phyloP scores from a whole-genome alignment of 805 yeast genomes.

The Saccharomycopsis synnaedendra region DNA sequence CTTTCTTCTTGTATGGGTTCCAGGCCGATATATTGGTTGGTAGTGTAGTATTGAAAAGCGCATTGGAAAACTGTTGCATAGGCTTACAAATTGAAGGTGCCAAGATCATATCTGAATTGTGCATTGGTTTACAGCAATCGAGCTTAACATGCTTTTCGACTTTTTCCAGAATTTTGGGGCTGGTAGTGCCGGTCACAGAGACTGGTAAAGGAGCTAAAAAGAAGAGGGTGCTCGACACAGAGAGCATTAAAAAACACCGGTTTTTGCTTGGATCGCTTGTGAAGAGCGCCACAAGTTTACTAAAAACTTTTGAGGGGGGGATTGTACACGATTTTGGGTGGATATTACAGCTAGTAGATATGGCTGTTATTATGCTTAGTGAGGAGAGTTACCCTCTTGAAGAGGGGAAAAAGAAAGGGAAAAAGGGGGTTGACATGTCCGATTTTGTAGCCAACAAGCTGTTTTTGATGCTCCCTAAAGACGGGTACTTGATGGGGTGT shows the following conservation, averaged over 20 bases:
- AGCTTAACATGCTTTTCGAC: neutral
- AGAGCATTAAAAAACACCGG: conserved; percentile 18
- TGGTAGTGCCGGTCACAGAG: conserved; percentile 7
- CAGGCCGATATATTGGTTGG: conserved; percentile 49
- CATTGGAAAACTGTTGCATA: conserved; percentile 14
- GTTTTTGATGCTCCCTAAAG: neutral
- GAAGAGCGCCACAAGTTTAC: conserved; percentile 16
- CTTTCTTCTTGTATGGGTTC: conserved; percentile 42
- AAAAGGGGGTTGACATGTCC: conserved; percentile 42
- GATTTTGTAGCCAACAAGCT: conserved; percentile 60
- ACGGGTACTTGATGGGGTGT: conserved; percentile 14
- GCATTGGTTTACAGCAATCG: too few species aligned
- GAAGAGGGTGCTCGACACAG: conserved; percentile 16
- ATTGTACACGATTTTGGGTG: conserved; percentile 37
- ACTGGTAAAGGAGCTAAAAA: conserved; percentile 1
- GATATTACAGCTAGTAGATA: conserved; percentile 46
- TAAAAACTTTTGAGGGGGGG: conserved; percentile 24
- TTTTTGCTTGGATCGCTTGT: conserved; percentile 20
- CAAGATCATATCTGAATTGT: neutral
- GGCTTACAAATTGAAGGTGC: too few species aligned
- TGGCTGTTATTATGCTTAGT: conserved; percentile 28
- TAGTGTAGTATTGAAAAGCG: conserved; percentile 27
- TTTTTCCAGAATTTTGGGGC: conserved; percentile 20
- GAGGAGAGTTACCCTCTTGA: conserved; percentile 15
- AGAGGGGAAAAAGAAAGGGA: conserved; percentile 17